Conservation (phyloP, 352 stramenopile species). For the Phytophthora brassicae region DNA sequence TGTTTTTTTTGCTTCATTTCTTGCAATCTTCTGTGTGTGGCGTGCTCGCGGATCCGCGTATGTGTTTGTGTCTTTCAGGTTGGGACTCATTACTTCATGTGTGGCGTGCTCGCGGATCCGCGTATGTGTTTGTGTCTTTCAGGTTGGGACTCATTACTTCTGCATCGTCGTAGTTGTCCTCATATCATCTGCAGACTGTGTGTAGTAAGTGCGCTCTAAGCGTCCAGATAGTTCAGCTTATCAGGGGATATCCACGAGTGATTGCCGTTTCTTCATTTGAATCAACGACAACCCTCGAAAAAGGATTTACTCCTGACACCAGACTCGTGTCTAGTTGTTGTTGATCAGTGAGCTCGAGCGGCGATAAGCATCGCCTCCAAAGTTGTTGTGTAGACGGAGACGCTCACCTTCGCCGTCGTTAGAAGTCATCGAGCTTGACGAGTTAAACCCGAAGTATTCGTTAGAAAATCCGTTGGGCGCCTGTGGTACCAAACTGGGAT, state of each 20-base stretch:
- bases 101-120: constrained; percentile 20
- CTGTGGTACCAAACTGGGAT: constrained; percentile 53
- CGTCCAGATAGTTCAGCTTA: background rate
- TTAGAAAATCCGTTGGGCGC: constrained; percentile 31
- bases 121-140: constrained; percentile 24
- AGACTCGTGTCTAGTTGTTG: constrained; percentile 43
- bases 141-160: constrained; percentile 17
- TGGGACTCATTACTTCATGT: constrained; percentile 19
- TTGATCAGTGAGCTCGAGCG: constrained; percentile 49
- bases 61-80: constrained; percentile 22
- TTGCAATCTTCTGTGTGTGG: too few species aligned
- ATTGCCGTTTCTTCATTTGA: constrained; percentile 1
- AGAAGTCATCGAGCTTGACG: constrained; percentile 26
- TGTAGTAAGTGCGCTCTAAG: constrained; percentile 20
- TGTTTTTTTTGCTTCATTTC: constrained; percentile 27
- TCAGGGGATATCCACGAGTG: background rate
- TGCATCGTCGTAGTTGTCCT: constrained; percentile 9
- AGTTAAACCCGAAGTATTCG: constrained; percentile 39
- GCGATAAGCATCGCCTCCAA: constrained; percentile 44
- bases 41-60: constrained; percentile 16
- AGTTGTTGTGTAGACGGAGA: constrained; percentile 29
- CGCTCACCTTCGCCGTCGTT: constrained; percentile 33
- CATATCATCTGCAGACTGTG: constrained; percentile 19
- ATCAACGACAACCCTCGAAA: background rate
- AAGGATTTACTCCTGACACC: background rate